Evolutionary conservation across 2,329 filamentous ascomycete genomes (phyloP), one percentile per base, ranked within the genome.

Genomic region (Beauveria asiatica): DNA sequence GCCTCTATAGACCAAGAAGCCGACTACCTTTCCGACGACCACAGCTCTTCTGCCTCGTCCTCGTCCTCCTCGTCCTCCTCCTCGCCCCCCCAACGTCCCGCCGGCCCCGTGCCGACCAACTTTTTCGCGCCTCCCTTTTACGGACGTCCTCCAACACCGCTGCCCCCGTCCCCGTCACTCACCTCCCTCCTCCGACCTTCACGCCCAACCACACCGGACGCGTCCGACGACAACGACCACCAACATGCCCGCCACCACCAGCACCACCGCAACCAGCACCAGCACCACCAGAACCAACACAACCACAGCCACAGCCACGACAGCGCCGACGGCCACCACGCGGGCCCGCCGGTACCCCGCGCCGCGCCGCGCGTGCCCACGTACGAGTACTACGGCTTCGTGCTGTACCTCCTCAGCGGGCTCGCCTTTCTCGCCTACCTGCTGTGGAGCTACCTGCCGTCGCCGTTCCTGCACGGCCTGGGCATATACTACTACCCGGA

Each of bases 381-480:
- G 0, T 97, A 99, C 77, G 94, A 99, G 72, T 99, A 97, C 83
- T 97, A 97, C 73, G 94, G 94, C 71, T 99, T 99, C 75, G 93
- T 96, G 58, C 83, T 99, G 54, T 97, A 99, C 76, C 82, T 99
- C 44, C 90, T 93, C 70, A 92, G 88, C 63, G 90, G 87, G 23
- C 79, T 94, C 56, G 85, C 85, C 2, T 97, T 97, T 71, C 78
- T 88, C 70, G 80, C 83, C 69, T 88, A 84, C 72, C 76, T 87
- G 16, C 77, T 87, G 11, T 97, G 92, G 94, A 89, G 89, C 16
- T 97, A 94, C 74, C 85, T 97, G 6, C 94, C 94, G 0, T 90
- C 89, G 25, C 92, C 92, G 0, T 92, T 97, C 72, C 81, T 99
- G 48, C 92, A 96, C 72, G 90, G 90, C 62, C 82, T 99, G 60